Conservation (phyloP, 768 basidiomycete genomes). For the Mycena latifolia region DNA sequence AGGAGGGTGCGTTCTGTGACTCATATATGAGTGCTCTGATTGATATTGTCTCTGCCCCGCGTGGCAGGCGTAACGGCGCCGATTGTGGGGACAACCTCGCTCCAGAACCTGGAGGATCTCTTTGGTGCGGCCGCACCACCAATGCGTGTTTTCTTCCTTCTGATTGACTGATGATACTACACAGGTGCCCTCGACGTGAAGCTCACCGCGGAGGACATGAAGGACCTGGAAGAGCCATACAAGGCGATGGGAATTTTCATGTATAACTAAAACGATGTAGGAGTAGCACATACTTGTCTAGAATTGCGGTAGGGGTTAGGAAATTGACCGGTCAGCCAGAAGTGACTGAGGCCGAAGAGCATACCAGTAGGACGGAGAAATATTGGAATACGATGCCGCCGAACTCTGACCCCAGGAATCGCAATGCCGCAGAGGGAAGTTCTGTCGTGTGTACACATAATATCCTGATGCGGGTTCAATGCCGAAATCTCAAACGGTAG, state of each 20-base stretch:
- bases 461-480: too few relatives aligned
- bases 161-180: neutral
- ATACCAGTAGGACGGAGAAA: too few relatives aligned
- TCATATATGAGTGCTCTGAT: neutral
- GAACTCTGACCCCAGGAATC: too few relatives aligned
- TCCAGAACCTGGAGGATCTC: constrained; percentile 50
- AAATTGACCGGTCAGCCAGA: too few relatives aligned
- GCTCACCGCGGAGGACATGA: constrained; percentile 62
- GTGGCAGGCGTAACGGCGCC: constrained; percentile 55
- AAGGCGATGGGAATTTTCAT: constrained; percentile 39
- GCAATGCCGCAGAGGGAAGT: too few relatives aligned
- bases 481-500: too few relatives aligned
- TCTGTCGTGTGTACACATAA: too few relatives aligned
- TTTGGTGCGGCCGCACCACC: constrained; percentile 31
- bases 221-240: constrained; percentile 60
- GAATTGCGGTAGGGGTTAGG: too few relatives aligned
- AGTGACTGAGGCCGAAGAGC: too few relatives aligned
- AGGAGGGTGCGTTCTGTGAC: constrained; percentile 7
- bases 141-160: neutral
- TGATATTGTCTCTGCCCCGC: too few relatives aligned
- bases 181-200: constrained; percentile 47
- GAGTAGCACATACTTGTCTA: too few relatives aligned
- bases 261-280: neutral
- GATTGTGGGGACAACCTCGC: constrained; percentile 57
- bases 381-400: too few relatives aligned